Percentiles rank a stretch among this genome's conserved stretches.
These are phyloP conservation scores for Lasiosphaeria hispida DNA, from an alignment of 495 filamentous ascomycete genomes.

Conservation along the genomic window DNA sequence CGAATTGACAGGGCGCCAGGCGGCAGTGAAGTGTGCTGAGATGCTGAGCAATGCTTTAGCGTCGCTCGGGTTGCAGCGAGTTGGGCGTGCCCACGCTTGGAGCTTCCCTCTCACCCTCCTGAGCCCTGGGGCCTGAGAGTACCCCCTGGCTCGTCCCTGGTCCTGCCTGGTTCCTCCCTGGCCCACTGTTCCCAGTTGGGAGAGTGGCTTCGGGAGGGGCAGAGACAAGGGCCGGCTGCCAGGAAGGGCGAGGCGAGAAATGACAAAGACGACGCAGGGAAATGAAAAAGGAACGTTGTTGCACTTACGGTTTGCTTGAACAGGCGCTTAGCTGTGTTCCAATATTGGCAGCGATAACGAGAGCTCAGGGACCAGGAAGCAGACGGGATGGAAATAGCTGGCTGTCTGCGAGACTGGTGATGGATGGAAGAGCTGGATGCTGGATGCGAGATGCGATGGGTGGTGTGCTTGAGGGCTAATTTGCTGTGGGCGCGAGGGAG, in stretches of 20 bases:
- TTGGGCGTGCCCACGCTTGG: constrained; percentile 16
- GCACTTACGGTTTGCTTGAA: neutral
- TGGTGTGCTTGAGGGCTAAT: constrained; percentile 15
- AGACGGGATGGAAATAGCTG: no score
- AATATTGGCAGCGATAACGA: constrained; percentile 4
- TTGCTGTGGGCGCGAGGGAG: constrained; percentile 6
- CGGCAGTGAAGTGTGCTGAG: constrained; percentile 37
- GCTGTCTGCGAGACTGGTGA: no score
- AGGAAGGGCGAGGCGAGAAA: neutral
- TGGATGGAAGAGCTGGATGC: neutral
- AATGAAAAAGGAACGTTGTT: neutral
- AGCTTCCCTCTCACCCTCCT: constrained; percentile 6
- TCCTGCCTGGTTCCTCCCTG: neutral
- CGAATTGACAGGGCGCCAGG: constrained; percentile 33
- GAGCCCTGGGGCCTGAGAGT: neutral
- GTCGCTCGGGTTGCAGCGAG: constrained; percentile 31
- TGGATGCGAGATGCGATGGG: neutral
- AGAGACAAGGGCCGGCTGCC: neutral
- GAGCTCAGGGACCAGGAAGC: no score
- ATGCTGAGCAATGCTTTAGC: constrained; percentile 31
- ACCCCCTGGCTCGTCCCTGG: neutral
- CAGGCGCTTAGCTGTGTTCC: constrained; percentile 2
- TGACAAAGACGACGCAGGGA: neutral
- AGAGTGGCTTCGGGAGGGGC: constrained; percentile 8
- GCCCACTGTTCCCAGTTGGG: neutral